Evolutionary conservation across 192 early-diverging fungal species (phyloP).

Genomic region (Radiomyces spectabilis): DNA sequence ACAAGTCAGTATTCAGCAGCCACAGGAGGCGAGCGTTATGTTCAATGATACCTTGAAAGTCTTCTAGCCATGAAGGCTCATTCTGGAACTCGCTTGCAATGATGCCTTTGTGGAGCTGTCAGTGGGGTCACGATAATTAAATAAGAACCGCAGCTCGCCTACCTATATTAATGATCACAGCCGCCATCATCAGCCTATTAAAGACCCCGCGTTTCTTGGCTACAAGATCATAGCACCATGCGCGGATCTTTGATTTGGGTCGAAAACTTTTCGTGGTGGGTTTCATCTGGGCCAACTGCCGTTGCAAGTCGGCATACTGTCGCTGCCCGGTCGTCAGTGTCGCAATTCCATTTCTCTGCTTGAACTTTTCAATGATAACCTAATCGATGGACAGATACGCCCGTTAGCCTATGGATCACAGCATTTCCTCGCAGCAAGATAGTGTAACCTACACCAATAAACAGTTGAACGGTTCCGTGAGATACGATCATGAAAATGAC

Average conservation of each 20-base stretch:
- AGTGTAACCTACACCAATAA: constrained; percentile 23
- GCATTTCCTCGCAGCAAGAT: background rate
- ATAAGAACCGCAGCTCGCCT: too few relatives aligned
- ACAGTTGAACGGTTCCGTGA: constrained; percentile 24
- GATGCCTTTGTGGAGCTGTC: too few relatives aligned
- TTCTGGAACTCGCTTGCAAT: constrained; percentile 22
- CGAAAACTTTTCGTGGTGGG: constrained; percentile 34
- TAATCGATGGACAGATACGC: constrained; percentile 22
- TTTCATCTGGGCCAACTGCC: constrained; percentile 36
- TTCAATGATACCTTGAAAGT: constrained; percentile 23
- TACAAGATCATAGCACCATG: constrained; percentile 31
- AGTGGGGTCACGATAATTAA: too few relatives aligned
- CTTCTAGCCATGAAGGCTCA: constrained; percentile 16
- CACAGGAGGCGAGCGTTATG: background rate
- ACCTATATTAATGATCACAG: constrained; percentile 37
- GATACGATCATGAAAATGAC: constrained; percentile 25
- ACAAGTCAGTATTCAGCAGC: background rate
- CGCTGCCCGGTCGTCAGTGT: constrained; percentile 44
- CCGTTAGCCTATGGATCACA: background rate
- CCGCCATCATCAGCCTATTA: constrained; percentile 24
- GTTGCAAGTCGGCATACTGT: constrained; percentile 45
- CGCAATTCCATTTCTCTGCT: constrained; percentile 41
- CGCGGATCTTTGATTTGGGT: constrained; percentile 26
- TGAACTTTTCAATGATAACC: constrained; percentile 51
- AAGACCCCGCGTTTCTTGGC: constrained; percentile 31